Evolutionary conservation across 192 early-diverging fungal genomes (phyloP), one percentile per base, ranked within the genome.

Genomic region (Spizellomyces punctatus): DNA sequence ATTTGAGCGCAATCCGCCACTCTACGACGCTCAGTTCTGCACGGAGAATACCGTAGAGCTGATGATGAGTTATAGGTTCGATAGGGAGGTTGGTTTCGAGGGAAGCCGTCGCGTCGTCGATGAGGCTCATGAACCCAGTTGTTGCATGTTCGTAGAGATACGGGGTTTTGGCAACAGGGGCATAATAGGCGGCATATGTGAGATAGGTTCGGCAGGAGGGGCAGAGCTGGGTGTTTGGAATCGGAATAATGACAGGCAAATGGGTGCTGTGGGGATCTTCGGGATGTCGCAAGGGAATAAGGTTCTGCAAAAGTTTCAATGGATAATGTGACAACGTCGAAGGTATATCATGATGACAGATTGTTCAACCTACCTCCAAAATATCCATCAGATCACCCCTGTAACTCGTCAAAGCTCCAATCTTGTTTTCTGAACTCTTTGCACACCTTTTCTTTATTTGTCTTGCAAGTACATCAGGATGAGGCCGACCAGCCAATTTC

Each of bases 361-460:
- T 36, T 36, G 27, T 36, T 36, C 27, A 36, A 36, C 27, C 0
- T 54, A 54, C 50, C 50, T 54, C 50, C 17, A 54, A 19, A n/a
- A 54, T 12, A 12, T n/a, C 50, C 50, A 61, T 16, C 8, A 70
- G 46, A 46, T 70, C 68, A 56, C 61, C 68, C 46, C 68, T 56
- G 58, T 70, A 70, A 1, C 17, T 27, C 43, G 58, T 17, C 21
- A 70, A 57, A 7, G 21, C 47, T 14, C 68, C 68, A 10, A 70
- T 52, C 45, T 70, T 70, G 58, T 70, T 70, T 36, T 70, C 68
- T 12, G 68, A 70, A 42, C 58, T 61, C 58, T 70, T 21, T 14
- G 44, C 46, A 44, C 60, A 46, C 5, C 68, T 56, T 21, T 60
- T 61, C 68, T 70, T 70, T 56, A 70, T 6, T 8, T 46, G 21